Conservation (phyloP, 2,329 filamentous ascomycete species). For the Gnomoniopsis sp. region DNA sequence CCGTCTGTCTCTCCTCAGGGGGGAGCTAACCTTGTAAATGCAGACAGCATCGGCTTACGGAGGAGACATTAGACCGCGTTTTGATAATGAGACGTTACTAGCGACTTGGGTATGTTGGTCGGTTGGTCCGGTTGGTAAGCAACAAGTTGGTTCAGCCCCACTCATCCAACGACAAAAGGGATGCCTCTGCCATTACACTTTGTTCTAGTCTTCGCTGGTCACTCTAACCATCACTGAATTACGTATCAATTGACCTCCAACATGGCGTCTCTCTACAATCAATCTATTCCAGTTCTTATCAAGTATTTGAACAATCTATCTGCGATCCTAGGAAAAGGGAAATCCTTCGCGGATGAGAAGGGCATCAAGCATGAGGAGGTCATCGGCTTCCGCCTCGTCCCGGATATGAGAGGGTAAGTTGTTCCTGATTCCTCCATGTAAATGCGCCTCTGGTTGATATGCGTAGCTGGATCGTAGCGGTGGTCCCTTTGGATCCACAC, state of each 20-base stretch:
- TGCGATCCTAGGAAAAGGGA: constrained; percentile 3
- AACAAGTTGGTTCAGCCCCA: too few species aligned
- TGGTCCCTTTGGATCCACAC: neutral
- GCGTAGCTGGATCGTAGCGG: neutral
- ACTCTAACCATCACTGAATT: neutral
- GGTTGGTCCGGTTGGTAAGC: too few species aligned
- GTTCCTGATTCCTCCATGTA: neutral
- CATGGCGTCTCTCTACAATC: constrained; percentile 7
- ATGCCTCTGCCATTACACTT: too few species aligned
- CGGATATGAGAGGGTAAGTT: constrained; percentile 21
- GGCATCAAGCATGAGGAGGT: constrained; percentile 19
- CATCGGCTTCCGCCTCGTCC: constrained; percentile 19
- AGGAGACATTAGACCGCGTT: too few species aligned
- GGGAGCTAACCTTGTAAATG: too few species aligned
- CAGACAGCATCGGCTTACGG: too few species aligned
- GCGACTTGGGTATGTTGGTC: too few species aligned
- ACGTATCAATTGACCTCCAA: neutral
- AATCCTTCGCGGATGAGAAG: constrained; percentile 9
- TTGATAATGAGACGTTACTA: too few species aligned
- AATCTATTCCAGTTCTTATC: constrained; percentile 9
- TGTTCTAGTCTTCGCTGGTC: neutral
- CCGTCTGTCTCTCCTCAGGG: too few species aligned
- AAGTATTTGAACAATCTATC: constrained; percentile 11
- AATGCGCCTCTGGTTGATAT: too few species aligned
- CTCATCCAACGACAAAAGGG: too few species aligned